Conservation (phyloP, 2,329 filamentous ascomycete species). For the Celoporthe dispersa region DNA sequence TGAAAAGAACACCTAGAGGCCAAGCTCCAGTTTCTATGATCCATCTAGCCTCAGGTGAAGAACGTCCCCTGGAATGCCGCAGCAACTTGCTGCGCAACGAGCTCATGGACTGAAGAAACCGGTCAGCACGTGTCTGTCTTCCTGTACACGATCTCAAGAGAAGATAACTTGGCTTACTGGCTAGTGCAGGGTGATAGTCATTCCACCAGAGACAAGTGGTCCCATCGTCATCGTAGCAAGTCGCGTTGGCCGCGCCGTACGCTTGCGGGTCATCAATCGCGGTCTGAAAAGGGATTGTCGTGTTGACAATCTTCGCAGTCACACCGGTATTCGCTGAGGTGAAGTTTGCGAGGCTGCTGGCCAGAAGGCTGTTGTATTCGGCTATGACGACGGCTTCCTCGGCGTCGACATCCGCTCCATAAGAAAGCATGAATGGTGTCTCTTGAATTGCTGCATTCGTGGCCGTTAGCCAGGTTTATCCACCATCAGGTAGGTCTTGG, state of each 20-base stretch:
- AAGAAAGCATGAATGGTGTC: conserved; percentile 41
- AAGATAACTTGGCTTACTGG: conserved; percentile 36
- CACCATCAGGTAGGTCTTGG: rapidly evolving
- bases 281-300: conserved; percentile 45
- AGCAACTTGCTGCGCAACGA: conserved; percentile 45
- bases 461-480: neutral
- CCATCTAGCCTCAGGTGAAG: conserved; percentile 35
- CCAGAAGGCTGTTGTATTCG: conserved; percentile 44
- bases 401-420: conserved; percentile 34
- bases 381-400: conserved; percentile 42
- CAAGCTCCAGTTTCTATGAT: neutral
- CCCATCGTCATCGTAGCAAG: conserved; percentile 47
- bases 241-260: conserved; percentile 48
- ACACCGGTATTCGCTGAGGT: conserved; percentile 40
- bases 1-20: neutral
- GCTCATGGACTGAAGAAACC: conserved; percentile 32
- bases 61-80: conserved; percentile 37
- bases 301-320: conserved; percentile 45
- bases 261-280: conserved; percentile 46
- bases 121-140: neutral
- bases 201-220: conserved; percentile 52
- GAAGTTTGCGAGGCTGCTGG: conserved; percentile 39
- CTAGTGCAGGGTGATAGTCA: conserved; percentile 47
- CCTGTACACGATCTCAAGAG: neutral
- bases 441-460: conserved; percentile 45